phyloP scores from a whole-genome alignment of 2,329 filamentous ascomycete genomes.

The Coleophoma eucalyptorum region DNA sequence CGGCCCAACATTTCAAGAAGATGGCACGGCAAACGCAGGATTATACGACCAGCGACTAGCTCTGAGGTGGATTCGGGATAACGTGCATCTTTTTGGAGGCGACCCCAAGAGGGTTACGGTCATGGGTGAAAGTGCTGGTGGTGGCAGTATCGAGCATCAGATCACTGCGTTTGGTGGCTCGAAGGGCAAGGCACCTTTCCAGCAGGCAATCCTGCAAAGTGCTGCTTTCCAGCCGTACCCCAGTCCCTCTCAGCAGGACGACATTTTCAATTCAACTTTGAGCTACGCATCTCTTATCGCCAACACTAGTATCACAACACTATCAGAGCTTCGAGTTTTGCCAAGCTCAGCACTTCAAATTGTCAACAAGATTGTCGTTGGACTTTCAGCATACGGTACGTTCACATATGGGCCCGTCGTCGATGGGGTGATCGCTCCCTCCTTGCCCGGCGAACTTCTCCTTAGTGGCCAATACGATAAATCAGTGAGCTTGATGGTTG shows the following conservation, averaged over 20 bases:
- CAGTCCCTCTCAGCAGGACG: slow-evolving; percentile 2
- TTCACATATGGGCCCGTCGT: slow-evolving; percentile 36
- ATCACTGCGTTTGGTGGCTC: slow-evolving; percentile 46
- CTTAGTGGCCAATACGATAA: slow-evolving; percentile 38
- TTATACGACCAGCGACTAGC: slow-evolving; percentile 49
- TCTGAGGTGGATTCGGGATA: slow-evolving; percentile 48
- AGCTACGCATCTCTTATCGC: slow-evolving; percentile 1
- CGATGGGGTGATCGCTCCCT: slow-evolving; percentile 43
- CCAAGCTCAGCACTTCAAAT: slow-evolving; percentile 2
- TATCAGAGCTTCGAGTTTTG: slow-evolving; percentile 10
- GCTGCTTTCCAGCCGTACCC: slow-evolving; percentile 32
- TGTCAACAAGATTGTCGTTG: slow-evolving; percentile 6
- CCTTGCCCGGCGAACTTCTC: slow-evolving; percentile 39
- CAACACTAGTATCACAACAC: slow-evolving; percentile 8
- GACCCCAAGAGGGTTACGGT: slow-evolving; percentile 42
- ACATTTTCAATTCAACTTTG: slow-evolving; percentile 8
- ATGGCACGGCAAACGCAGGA: slow-evolving; percentile 42
- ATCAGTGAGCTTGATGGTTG: slow-evolving; percentile 39
- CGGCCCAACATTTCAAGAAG: slow-evolving; percentile 35
- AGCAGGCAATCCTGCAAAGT: slow-evolving; percentile 25
- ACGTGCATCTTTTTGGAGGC: slow-evolving; percentile 50
- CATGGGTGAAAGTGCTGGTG: slow-evolving; percentile 42
- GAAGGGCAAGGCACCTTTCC: slow-evolving; percentile 33
- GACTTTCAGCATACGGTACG: slow-evolving; percentile 7
- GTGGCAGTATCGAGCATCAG: slow-evolving; percentile 47